A percentile compares a stretch with the other conserved stretches of the same genome.
Evolutionary conservation across 495 filamentous ascomycete species (phyloP).

Genomic region (Symbiotaphrina buchneri): DNA sequence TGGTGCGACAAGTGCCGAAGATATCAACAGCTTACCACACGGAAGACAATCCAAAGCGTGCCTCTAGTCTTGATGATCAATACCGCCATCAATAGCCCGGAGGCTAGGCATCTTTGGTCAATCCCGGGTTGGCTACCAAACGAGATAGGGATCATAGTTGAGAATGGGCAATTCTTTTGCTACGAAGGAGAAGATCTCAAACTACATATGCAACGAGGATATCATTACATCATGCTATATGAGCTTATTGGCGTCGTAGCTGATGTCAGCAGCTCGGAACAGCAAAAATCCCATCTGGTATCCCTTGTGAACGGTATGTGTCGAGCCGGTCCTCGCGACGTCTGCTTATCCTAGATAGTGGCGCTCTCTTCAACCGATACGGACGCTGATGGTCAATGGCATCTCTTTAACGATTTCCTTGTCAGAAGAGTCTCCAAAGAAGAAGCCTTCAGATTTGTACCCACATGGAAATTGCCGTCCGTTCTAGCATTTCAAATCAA

Average conservation of each 20-base stretch:
- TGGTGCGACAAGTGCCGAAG: conserved; percentile 79
- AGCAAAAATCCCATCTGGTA: conserved; percentile 77
- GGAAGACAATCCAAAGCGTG: conserved; percentile 56
- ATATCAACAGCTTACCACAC: conserved; percentile 60
- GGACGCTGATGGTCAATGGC: conserved; percentile 45
- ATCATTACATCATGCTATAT: conserved; percentile 55
- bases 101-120: conserved; percentile 62
- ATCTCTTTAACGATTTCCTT: conserved; percentile 92
- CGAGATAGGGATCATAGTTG: conserved; percentile 72
- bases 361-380: conserved; percentile 37
- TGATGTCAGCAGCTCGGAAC: conserved; percentile 63
- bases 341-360: conserved; percentile 19
- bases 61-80: conserved; percentile 74
- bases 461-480: conserved; percentile 75
- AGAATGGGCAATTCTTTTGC: conserved; percentile 64
- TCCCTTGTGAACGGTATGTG: conserved; percentile 59
- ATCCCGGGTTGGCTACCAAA: conserved; percentile 78
- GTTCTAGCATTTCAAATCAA: conserved; percentile 72
- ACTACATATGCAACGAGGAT: conserved; percentile 34
- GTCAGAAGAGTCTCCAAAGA: conserved; percentile 56
- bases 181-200: conserved; percentile 74
- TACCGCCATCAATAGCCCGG: conserved; percentile 42
- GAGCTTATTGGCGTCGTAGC: conserved; percentile 80
- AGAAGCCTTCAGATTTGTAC: conserved; percentile 73
- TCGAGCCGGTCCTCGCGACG: not conserved